A percentile compares a stretch with the other conserved stretches of the same genome.
phyloP scores from a whole-genome alignment of 1,284 basidiomycete genomes.

The Cryptococcus wingfieldii region DNA sequence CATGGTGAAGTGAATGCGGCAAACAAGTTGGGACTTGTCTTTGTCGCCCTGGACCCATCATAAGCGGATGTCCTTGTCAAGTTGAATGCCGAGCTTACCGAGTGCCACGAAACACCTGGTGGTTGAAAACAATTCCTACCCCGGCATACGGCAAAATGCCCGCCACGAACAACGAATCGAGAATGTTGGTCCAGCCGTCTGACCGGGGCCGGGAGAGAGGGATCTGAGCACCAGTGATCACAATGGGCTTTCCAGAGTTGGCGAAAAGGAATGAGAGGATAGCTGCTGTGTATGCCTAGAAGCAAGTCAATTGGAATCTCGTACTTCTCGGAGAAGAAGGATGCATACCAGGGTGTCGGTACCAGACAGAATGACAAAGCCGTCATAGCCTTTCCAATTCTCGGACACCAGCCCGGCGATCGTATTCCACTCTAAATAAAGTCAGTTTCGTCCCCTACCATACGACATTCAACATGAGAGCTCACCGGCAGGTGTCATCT shows the following conservation, averaged over 20 bases:
- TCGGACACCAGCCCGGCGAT: constrained; percentile 39
- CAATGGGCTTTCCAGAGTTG: constrained; percentile 42
- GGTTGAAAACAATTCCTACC: constrained; percentile 43
- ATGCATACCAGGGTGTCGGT: constrained; percentile 42
- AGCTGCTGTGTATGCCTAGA: constrained; percentile 42
- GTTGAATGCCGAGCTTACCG: constrained; percentile 16
- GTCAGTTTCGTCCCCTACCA: not conserved
- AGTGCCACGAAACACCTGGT: constrained; percentile 34
- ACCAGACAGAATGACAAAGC: constrained; percentile 43
- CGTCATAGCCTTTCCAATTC: constrained; percentile 43
- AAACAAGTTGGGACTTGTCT: constrained; percentile 40
- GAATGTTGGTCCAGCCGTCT: constrained; percentile 45
- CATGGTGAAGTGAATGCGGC: constrained; percentile 41
- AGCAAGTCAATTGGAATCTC: not conserved
- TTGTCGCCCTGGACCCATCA: constrained; percentile 26
- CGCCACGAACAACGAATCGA: constrained; percentile 41
- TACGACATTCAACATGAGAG: not conserved
- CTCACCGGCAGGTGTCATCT: constrained; percentile 45
- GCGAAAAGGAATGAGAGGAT: constrained; percentile 45
- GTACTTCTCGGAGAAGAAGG: not conserved
- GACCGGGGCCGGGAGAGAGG: constrained; percentile 39
- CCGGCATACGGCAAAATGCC: constrained; percentile 41
- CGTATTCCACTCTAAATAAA: constrained; percentile 39
- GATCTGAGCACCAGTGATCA: constrained; percentile 45
- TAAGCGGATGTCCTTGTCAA: not conserved